These are phyloP conservation scores for Leucosporidium creatinivorum DNA, from an alignment of 768 basidiomycete genomes.

Conservation along the genomic window DNA sequence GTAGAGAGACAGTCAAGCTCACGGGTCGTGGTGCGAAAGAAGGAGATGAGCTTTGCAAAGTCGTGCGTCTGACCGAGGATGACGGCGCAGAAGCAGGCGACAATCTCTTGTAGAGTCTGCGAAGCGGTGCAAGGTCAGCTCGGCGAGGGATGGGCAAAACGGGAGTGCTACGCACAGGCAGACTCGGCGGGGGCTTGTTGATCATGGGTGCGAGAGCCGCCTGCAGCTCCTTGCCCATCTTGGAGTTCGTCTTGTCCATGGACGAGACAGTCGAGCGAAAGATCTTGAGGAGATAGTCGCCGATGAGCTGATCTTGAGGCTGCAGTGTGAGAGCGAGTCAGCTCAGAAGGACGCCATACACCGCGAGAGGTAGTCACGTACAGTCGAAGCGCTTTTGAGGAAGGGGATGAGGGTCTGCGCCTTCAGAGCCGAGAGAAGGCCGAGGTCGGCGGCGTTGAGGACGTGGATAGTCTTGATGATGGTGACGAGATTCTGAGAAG, in stretches of 20 bases:
- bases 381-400: conserved; percentile 70
- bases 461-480: conserved; percentile 79
- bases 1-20: background rate
- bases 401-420: conserved; percentile 84
- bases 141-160: background rate
- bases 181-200: conserved; percentile 51
- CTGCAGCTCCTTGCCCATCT: conserved; percentile 82
- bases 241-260: conserved; percentile 81
- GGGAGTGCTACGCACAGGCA: background rate
- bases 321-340: conserved; percentile 40
- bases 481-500: conserved; percentile 50
- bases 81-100: conserved; percentile 83
- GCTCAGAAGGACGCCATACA: too few species aligned
- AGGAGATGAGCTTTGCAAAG: conserved; percentile 63
- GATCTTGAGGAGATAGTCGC: conserved; percentile 80
- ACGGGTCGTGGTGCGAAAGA: conserved; percentile 46
- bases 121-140: background rate
- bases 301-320: conserved; percentile 73
- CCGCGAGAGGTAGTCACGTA: too few species aligned
- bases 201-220: conserved; percentile 80
- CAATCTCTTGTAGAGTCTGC: conserved; percentile 79
- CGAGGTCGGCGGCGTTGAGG: conserved; percentile 72
- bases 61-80: conserved; percentile 82
- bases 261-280: conserved; percentile 76
- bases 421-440: conserved; percentile 70